Evolutionary conservation across 1,284 basidiomycete genomes (phyloP).

Genomic region (Golubevia sp.): DNA sequence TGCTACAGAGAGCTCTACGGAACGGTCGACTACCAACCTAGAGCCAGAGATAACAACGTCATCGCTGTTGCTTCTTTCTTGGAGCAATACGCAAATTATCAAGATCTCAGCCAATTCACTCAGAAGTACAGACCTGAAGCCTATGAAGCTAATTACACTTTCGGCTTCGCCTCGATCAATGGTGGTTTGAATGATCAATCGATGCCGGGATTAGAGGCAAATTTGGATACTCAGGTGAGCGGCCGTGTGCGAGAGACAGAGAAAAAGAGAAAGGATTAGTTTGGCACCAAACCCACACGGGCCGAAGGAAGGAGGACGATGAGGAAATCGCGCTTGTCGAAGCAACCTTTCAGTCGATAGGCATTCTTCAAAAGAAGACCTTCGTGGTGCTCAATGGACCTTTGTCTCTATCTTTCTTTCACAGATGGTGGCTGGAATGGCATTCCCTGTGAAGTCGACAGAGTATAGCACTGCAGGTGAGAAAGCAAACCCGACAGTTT

Average conservation of each 20-base stretch:
- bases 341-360: no score
- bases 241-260: no score
- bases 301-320: no score
- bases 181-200: constrained; percentile 37
- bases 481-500: no score
- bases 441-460: constrained; percentile 38
- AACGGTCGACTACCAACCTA: constrained; percentile 35
- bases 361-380: no score
- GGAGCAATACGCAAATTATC: constrained; percentile 37
- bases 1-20: constrained; percentile 51
- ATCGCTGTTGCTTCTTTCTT: constrained; percentile 47
- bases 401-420: constrained; percentile 1
- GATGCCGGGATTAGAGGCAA: constrained; percentile 40
- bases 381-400: no score
- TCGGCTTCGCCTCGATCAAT: constrained; percentile 25
- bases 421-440: constrained; percentile 39
- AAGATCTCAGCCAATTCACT: constrained; percentile 24
- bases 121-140: constrained; percentile 35
- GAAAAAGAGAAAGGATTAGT: no score
- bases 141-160: constrained; percentile 26
- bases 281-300: no score
- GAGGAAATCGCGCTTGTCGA: no score
- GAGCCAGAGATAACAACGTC: constrained; percentile 19
- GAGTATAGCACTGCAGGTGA: constrained; percentile 32
- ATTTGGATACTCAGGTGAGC: constrained; percentile 27